phyloP scores from a whole-genome alignment of 2,329 filamentous ascomycete species.

The Zelopaecilomyces penicillatus region DNA sequence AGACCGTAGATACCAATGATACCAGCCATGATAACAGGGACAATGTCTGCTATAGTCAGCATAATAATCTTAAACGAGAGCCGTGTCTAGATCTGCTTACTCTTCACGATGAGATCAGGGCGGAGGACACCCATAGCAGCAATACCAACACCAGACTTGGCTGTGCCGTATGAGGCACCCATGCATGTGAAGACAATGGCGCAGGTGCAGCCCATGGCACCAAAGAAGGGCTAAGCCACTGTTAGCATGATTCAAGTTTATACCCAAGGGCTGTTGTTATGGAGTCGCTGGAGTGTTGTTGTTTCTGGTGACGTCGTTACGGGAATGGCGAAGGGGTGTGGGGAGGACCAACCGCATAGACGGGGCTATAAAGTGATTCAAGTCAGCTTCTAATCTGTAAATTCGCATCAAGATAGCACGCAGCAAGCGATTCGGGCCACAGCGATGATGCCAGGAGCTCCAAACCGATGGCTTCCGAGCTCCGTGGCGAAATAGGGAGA shows the following conservation, averaged over 20 bases:
- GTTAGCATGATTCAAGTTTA: slow-evolving; percentile 2
- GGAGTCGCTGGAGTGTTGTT: background rate
- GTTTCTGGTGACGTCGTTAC: slow-evolving; percentile 9
- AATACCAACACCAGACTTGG: slow-evolving; percentile 34
- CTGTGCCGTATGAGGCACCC: slow-evolving; percentile 37
- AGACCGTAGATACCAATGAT: slow-evolving; percentile 73
- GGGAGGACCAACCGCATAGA: slow-evolving; percentile 10
- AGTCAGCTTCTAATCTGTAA: slow-evolving; percentile 3
- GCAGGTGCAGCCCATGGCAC: slow-evolving; percentile 31
- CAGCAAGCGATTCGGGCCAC: background rate
- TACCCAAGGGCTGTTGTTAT: background rate
- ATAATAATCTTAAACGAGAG: background rate
- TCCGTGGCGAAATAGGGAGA: slow-evolving; percentile 4
- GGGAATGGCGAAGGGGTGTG: background rate
- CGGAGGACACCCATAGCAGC: slow-evolving; percentile 35
- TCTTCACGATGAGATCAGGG: slow-evolving; percentile 36
- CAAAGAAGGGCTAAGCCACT: slow-evolving; percentile 30
- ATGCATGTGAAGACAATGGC: slow-evolving; percentile 46
- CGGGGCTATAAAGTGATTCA: slow-evolving; percentile 6
- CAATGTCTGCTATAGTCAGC: slow-evolving; percentile 62
- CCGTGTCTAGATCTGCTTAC: slow-evolving; percentile 1
- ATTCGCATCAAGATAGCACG: background rate
- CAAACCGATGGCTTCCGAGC: slow-evolving; percentile 8
- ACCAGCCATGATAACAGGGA: slow-evolving; percentile 99
- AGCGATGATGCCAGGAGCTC: slow-evolving; percentile 9